These are phyloP conservation scores for Candida incommunis DNA, from an alignment of 805 yeast species.

Conservation along the genomic window DNA sequence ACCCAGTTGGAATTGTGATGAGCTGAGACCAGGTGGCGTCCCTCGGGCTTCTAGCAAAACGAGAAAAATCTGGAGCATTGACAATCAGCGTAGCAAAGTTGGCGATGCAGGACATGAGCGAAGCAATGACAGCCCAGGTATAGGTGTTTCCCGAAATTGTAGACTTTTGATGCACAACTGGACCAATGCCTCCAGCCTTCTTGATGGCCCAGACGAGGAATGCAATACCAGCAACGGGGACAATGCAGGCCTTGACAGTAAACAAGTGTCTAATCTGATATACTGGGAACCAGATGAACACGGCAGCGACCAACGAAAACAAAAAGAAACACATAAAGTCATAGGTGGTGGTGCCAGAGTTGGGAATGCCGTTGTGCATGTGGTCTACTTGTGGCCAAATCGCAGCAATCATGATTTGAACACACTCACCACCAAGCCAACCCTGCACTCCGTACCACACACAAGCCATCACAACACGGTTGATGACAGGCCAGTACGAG, in stretches of 20 bases:
- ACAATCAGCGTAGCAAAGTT: conserved; percentile 82
- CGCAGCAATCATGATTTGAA: conserved; percentile 60
- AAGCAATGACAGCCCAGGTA: conserved; percentile 72
- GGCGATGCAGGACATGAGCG: conserved; percentile 68
- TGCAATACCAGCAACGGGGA: conserved; percentile 74
- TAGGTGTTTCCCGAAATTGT: conserved; percentile 41
- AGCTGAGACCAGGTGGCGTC: conserved; percentile 39
- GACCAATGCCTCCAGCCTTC: conserved; percentile 70
- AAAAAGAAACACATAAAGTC: conserved; percentile 64
- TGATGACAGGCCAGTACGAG: conserved; percentile 75
- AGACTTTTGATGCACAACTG: conserved; percentile 44
- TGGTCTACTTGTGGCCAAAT: conserved; percentile 39
- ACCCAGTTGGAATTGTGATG: conserved; percentile 59
- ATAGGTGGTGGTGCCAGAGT: conserved; percentile 54
- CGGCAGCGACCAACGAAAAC: conserved; percentile 69
- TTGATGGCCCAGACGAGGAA: conserved; percentile 75
- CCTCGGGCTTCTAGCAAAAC: conserved; percentile 48
- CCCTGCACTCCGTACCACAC: conserved; percentile 85
- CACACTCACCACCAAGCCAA: conserved; percentile 75
- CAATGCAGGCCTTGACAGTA: conserved; percentile 63
- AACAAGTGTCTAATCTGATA: conserved; percentile 73
- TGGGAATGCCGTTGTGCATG: conserved; percentile 35
- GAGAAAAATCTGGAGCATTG: conserved; percentile 80
- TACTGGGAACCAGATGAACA: conserved; percentile 70
- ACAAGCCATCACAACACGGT: conserved; percentile 76